A percentile compares a stretch with the other conserved stretches of the same genome.
These are phyloP conservation scores for Populus hybrid DNA, from an alignment of 441 rosid species.

Conservation along the genomic window DNA sequence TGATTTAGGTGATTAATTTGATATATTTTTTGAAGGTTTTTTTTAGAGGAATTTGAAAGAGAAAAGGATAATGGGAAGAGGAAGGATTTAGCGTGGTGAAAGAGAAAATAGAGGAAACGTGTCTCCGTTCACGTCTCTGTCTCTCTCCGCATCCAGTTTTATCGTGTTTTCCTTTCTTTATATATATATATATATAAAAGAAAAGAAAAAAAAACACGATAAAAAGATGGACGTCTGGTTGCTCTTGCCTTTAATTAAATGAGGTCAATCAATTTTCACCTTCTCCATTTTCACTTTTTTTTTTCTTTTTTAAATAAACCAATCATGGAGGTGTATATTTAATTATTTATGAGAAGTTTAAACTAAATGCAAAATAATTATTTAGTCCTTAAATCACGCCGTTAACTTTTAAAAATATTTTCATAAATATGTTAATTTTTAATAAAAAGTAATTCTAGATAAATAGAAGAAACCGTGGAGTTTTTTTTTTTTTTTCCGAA, in stretches of 20 bases:
- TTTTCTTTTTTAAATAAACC: neutral
- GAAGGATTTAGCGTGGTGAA: neutral
- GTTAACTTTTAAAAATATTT: neutral
- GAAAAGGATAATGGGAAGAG: neutral
- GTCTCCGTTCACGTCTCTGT: neutral
- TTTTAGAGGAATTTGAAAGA: too few relatives aligned
- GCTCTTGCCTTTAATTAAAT: too few relatives aligned
- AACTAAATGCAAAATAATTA: too few relatives aligned
- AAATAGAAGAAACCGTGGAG: too few relatives aligned
- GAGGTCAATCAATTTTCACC: too few relatives aligned
- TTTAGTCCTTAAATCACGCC: neutral
- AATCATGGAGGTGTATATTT: neutral
- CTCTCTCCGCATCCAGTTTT: neutral
- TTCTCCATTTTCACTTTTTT: too few relatives aligned
- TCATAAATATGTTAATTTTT: neutral
- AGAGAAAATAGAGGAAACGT: neutral
- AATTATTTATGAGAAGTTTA: too few relatives aligned
- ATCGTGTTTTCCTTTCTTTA: neutral
- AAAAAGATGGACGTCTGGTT: too few relatives aligned
- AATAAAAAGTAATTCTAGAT: neutral
- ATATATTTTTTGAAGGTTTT: neutral
- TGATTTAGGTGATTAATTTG: neutral
- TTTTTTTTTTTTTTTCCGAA: too few relatives aligned
- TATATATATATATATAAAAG: too few relatives aligned
- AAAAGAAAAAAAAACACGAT: too few relatives aligned